Base-by-base conservation (phyloP, 192 early-diverging fungal genomes). In the Dissophora ornata region DNA sequence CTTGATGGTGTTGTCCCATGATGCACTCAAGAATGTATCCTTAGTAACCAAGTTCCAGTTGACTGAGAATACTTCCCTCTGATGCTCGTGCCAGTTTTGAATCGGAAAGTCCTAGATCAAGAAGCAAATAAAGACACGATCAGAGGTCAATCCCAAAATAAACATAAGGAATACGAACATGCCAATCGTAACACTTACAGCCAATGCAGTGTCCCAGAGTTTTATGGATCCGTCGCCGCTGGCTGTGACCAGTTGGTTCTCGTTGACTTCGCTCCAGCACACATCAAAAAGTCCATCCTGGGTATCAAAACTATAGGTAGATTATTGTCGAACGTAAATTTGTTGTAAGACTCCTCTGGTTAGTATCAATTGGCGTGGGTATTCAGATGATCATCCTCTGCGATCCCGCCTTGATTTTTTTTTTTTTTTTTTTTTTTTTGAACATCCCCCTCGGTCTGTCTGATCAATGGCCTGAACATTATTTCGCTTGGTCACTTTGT, bases 271-370 rank as follows among this genome's bases (percentile, higher is more conserved):
- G 77, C 91, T 96, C 98, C 98, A 99, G 30, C 92, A 89, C 33
- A 91, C 78, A 80, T 99, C 98, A 80, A 94, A 99, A 8, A 98
- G 78, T 8, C 95, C 97, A 75, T 99, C 98, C 82, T 98, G 96
- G 3, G 97, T 97, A 66, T 98, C 97, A 73, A 90, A 99, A 36
- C 93, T 95, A 77, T 19, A 26, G 18, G 57, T 55, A 13, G 40
- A 44, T 33, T 3, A 21, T 8, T n/a, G 52, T 21, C 4, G 6
- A 34, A 19, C 24, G 3, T 5, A 28, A 62, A 57, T 5, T n/a
- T n/a, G n/a, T n/a, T n/a, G n/a, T n/a, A n/a, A n/a, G n/a, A n/a
- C n/a, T n/a, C n/a, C n/a, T n/a, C n/a, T n/a, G n/a, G n/a, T n/a
- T n/a, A n/a, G n/a, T n/a, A n/a, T n/a, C n/a, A n/a, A n/a, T n/a